Percentiles rank a stretch among this genome's conserved stretches.
phyloP scores from a whole-genome alignment of 2,329 filamentous ascomycete genomes.

The Coccinonectria pachysandricola region DNA sequence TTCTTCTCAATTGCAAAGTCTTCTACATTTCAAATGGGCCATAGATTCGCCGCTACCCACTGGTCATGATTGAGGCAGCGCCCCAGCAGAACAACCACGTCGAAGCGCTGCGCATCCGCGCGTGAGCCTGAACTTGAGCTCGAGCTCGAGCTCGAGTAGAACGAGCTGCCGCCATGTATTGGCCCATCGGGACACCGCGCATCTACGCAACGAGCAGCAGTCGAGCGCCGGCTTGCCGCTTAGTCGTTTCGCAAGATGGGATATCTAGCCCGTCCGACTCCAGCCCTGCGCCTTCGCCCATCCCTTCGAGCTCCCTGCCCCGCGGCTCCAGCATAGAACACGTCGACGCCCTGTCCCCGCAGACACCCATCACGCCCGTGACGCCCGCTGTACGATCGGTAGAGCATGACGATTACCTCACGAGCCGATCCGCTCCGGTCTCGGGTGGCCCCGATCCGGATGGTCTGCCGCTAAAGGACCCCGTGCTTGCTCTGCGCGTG shows the following conservation, averaged over 20 bases:
- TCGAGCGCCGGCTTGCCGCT: conserved; percentile 38
- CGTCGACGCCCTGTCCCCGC: conserved; percentile 24
- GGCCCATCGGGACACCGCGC: conserved; percentile 76
- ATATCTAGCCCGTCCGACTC: conserved; percentile 27
- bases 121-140: no score
- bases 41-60: no score
- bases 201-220: conserved; percentile 71
- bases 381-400: conserved; percentile 50
- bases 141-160: conserved; percentile 19
- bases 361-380: conserved; percentile 42
- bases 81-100: conserved; percentile 8
- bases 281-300: conserved; percentile 12
- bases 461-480: conserved; percentile 43
- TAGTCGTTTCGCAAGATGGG: conserved; percentile 52
- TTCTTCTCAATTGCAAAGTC: no score
- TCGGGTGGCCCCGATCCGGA: conserved; percentile 17
- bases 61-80: conserved; percentile 18
- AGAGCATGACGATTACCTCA: conserved; percentile 38
- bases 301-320: conserved; percentile 11
- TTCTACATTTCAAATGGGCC: no score
- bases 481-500: conserved; percentile 63
- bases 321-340: conserved; percentile 23
- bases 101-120: conserved; percentile 11
- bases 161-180: conserved; percentile 60
- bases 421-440: conserved; percentile 13